Evolutionary conservation across 805 yeast species (phyloP), one percentile per base, ranked within the genome.

Genomic region (Lipomyces chichibuensis): DNA sequence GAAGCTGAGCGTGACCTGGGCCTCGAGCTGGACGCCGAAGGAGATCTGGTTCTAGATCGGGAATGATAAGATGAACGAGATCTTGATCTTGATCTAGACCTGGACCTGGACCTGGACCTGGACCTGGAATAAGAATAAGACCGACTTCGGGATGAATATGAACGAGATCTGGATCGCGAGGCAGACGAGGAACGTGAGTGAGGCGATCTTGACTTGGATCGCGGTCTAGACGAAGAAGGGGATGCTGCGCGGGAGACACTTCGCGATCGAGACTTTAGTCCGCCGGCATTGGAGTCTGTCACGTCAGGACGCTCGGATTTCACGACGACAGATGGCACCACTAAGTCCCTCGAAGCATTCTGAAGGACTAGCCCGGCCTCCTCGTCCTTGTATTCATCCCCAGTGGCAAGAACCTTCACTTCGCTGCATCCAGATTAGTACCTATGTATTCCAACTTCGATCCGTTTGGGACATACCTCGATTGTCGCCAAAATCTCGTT

Each of bases 111-210:
- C 17, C 23, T 11, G 3, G 57, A 27, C 23, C 32, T 54, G 37
- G 57, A 20, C 17, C 59, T 25, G 29, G 43, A 29, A 29, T 32
- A 32, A 13, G 32, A 29, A 17, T 27, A 54, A 20, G 59, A 56
- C 9, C 59, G 37, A 29, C 33, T 25, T n/a, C 56, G 29, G 32
- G 33, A 53, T 14, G 43, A 56, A 8, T 56, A 56, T 13, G 43
- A 56, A 11, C 43, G 55, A 25, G 55, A 52, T 13, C 55, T 25
- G 17, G 55, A 52, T 25, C 55, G 55, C 55, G 55, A 25, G 23
- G 17, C 29, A 5, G 55, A 52, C 20, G 55, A 20, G 17, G 27
- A 25, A 14, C 33, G 33, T 8, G 55, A 52, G 3, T 17, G 55
- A 29, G 49, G 49, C 20, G 55, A 25, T 25, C 55, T 2, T 13